Base-by-base conservation (phyloP, 352 stramenopile genomes). In the Nothophytophthora sp. region DNA sequence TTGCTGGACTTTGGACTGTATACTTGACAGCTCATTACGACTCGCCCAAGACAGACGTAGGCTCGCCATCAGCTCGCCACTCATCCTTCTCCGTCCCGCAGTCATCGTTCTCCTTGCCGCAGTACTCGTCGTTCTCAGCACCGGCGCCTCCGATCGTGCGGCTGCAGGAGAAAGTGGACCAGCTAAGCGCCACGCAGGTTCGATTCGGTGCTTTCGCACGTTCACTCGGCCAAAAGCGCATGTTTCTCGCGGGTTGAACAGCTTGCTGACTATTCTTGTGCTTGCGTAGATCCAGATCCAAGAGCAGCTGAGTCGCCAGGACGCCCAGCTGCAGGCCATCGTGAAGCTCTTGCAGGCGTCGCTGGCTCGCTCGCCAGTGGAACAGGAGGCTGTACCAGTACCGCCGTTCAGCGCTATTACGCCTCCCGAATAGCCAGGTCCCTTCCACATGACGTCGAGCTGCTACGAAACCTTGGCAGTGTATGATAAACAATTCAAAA, bases 291-390 rank as follows among this genome's bases (percentile, higher is more conserved):
- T 79, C 20, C 55, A 79, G 36, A 49, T 86, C 15, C 74, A 90
- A 50, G 60, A 55, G 9, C 81, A 89, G 46, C 45, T 92, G 23
- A 67, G 40, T 5, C 63, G 58, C 4, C 78, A 92, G 44, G 76
- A 89, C 29, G 50, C 35, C 7, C 76, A 92, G 46, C 49, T 92
- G 35, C 60, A 84, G 24, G 57, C 62, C 5, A 92, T 92, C 24
- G 45, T 72, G 39, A 46, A 61, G 13, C 43, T 89, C 2, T 24
- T 90, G 1, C 43, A 86, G 24, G 10, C 66, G 12, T 65, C 61
- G 18, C 28, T 66, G n/a, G 37, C 47, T 3, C 34, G 43, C 2
- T 60, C 33, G n/a, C 41, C 19, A 23, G 29, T 39, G 54, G 27
- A 13, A 12, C 41, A 52, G 23, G 74, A 50, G 5, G n/a, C 19